Evolutionary conservation across 2,329 filamentous ascomycete species (phyloP).

Genomic region (Phyllosticta capitalensis): DNA sequence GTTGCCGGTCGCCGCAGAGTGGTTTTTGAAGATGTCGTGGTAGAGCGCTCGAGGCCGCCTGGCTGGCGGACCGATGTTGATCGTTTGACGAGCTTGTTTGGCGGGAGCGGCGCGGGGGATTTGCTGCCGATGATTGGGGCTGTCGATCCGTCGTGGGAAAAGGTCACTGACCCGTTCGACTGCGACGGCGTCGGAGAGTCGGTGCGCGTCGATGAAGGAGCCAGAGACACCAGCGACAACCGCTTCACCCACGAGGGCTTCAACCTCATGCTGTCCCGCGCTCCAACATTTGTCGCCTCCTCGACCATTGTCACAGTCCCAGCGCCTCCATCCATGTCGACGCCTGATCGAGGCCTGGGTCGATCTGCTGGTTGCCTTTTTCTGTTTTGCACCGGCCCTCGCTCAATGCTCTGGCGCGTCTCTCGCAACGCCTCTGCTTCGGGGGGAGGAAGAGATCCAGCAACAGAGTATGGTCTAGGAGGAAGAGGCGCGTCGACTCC

Average conservation of each 20-base stretch:
- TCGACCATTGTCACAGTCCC: neutral
- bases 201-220: slow-evolving; percentile 53
- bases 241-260: slow-evolving; percentile 62
- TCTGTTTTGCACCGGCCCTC: slow-evolving; percentile 1
- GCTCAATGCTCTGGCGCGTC: slow-evolving; percentile 4
- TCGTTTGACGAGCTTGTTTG: slow-evolving; percentile 73
- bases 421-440: neutral
- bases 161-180: slow-evolving; percentile 48
- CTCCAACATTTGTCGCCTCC: slow-evolving; percentile 22
- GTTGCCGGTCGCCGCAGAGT: slow-evolving; percentile 65
- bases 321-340: neutral
- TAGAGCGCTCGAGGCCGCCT: slow-evolving; percentile 36
- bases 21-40: slow-evolving; percentile 52
- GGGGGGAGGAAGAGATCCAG: neutral
- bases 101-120: slow-evolving; percentile 37
- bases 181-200: slow-evolving; percentile 57
- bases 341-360: neutral
- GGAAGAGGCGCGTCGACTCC: neutral
- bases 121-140: slow-evolving; percentile 50
- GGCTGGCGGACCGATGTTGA: slow-evolving; percentile 47
- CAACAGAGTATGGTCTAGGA: slow-evolving; percentile 1
- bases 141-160: slow-evolving; percentile 44
- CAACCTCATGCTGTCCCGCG: slow-evolving; percentile 25
- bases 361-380: neutral
- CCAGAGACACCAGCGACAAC: slow-evolving; percentile 57